These are phyloP conservation scores for Tolypocladium tropicale DNA, from an alignment of 2,329 filamentous ascomycete genomes.

Conservation along the genomic window DNA sequence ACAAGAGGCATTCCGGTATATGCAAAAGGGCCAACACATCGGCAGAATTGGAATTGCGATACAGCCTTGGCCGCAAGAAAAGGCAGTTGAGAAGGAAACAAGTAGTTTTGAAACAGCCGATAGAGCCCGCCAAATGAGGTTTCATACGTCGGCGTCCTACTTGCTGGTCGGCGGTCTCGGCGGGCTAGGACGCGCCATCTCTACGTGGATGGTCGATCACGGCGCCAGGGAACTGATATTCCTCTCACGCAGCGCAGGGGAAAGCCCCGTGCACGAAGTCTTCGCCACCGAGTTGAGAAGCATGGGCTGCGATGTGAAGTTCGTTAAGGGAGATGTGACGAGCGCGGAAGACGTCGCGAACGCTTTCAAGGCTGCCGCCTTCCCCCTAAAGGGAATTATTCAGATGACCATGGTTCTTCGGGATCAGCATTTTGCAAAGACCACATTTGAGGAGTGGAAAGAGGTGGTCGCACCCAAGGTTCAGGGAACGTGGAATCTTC, in stretches of 20 bases:
- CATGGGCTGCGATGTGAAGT: background rate
- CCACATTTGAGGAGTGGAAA: conserved; percentile 19
- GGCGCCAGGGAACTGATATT: conserved; percentile 16
- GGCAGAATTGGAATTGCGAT: conserved; percentile 9
- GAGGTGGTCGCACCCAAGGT: conserved; percentile 18
- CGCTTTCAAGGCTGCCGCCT: background rate
- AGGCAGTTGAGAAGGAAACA: background rate
- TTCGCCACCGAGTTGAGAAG: conserved; percentile 2
- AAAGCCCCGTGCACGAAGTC: background rate
- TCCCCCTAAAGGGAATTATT: conserved; percentile 16
- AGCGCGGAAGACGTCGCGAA: no score
- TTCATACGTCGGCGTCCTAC: conserved; percentile 4
- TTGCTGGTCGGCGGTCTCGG: conserved; percentile 11
- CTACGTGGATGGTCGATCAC: conserved; percentile 7
- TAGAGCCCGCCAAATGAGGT: no score
- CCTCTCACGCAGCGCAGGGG: conserved; percentile 5
- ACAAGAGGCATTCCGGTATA: conserved; percentile 8
- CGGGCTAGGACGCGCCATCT: conserved; percentile 9
- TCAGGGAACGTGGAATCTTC: conserved; percentile 23
- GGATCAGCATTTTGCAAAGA: conserved; percentile 2
- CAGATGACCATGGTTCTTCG: conserved; percentile 22
- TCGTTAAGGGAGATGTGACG: conserved; percentile 7
- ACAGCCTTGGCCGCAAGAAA: background rate
- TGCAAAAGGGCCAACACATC: conserved; percentile 11
- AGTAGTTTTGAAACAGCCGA: no score